Percentiles rank a stretch among this genome's conserved stretches.
Evolutionary conservation across 176 grass and related monocot species (phyloP).

Genomic region (Rhynchospora pubera): DNA sequence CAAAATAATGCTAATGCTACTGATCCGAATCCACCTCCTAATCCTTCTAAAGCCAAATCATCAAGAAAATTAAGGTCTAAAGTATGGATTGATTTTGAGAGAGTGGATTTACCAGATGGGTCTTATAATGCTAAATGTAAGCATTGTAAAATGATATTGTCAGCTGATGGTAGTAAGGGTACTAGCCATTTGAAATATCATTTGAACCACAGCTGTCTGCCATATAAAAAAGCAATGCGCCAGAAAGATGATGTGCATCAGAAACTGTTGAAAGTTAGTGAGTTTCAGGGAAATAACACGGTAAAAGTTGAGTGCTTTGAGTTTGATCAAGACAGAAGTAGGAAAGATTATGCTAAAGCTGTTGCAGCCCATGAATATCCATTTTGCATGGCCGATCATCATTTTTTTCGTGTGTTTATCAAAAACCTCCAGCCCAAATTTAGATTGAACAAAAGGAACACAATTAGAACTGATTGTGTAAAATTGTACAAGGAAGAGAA

Average conservation of each 20-base stretch:
- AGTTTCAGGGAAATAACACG: not conserved
- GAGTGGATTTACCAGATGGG: not conserved
- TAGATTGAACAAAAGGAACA: not conserved
- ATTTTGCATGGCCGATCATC: constrained; percentile 16
- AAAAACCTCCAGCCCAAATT: constrained; percentile 8
- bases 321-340: constrained; percentile 13
- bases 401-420: not conserved
- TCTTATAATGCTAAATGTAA: not conserved
- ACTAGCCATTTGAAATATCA: constrained; percentile 14
- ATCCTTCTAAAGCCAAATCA: not conserved
- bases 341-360: not conserved
- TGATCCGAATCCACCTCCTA: not conserved
- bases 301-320: not conserved
- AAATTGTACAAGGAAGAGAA: constrained; percentile 1
- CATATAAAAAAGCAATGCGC: not conserved
- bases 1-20: not conserved
- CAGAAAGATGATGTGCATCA: not conserved
- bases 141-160: not conserved
- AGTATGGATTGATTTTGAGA: not conserved
- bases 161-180: not conserved
- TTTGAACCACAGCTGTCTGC: not conserved
- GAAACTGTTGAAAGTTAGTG: not conserved
- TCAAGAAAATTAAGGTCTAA: not conserved
- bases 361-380: constrained; percentile 2
- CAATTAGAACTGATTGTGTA: not conserved